phyloP scores from a whole-genome alignment of 441 rosid species.

The Brassica hybrid region DNA sequence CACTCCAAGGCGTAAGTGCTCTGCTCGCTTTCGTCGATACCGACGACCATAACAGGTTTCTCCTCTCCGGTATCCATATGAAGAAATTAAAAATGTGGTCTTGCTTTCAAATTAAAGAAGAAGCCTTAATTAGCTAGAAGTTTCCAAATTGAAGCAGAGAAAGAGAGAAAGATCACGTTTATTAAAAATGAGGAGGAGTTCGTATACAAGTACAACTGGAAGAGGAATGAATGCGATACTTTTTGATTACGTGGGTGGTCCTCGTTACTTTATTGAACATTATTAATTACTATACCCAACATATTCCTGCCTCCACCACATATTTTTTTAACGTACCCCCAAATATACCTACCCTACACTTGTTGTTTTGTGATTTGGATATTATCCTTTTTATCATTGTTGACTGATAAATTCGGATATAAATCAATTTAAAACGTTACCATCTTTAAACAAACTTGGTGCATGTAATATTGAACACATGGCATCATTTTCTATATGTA shows the following conservation, averaged over 20 bases:
- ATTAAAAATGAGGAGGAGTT: neutral
- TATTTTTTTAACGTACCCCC: neutral
- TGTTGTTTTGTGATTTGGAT: neutral
- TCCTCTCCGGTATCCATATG: conserved; percentile 42
- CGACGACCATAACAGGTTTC: conserved; percentile 72
- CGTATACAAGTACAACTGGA: neutral
- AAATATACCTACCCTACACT: neutral
- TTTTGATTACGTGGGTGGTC: neutral
- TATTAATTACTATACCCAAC: no score
- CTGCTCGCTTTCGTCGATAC: conserved; percentile 82
- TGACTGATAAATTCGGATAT: neutral
- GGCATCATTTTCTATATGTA: no score
- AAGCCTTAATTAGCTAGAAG: neutral
- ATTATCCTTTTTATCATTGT: no score
- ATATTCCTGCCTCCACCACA: neutral
- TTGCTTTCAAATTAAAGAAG: neutral
- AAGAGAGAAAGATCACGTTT: neutral
- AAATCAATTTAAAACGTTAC: neutral
- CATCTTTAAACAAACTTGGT: neutral
- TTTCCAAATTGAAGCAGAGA: neutral
- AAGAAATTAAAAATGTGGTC: neutral
- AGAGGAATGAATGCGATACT: neutral
- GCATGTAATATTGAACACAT: neutral
- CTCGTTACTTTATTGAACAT: neutral
- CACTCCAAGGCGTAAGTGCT: conserved; percentile 86